phyloP scores from a whole-genome alignment of 192 early-diverging fungal species.

The Coemansia sp. region DNA sequence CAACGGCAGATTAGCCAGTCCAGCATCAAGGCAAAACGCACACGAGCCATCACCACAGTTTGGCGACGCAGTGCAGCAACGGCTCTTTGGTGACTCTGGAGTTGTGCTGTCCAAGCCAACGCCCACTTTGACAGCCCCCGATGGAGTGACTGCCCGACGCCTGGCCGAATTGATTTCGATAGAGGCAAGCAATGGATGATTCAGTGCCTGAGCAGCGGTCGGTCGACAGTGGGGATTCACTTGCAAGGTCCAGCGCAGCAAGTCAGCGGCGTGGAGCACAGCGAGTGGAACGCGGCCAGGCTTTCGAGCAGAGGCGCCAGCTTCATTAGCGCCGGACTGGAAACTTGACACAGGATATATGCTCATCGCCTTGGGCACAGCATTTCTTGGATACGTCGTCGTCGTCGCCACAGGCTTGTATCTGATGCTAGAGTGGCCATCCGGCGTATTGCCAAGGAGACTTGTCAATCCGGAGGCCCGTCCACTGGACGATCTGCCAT shows the following conservation, averaged over 20 bases:
- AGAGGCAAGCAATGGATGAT: slow-evolving; percentile 58
- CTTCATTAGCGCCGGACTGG: background rate
- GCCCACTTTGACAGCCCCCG: background rate
- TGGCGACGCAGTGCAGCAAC: slow-evolving; percentile 2
- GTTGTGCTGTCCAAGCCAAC: background rate
- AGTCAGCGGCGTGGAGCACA: slow-evolving; percentile 62
- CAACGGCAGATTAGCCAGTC: slow-evolving; percentile 1
- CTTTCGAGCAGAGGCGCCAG: slow-evolving; percentile 7
- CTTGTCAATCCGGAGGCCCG: background rate
- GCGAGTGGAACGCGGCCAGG: slow-evolving; percentile 47
- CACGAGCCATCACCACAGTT: background rate
- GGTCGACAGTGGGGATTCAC: slow-evolving; percentile 57
- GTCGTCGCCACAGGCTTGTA: slow-evolving; percentile 5
- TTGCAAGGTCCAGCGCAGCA: slow-evolving; percentile 60
- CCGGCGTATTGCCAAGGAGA: background rate
- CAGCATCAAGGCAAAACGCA: background rate
- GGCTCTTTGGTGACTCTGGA: background rate
- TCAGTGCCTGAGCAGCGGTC: slow-evolving; percentile 56
- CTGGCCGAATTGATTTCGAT: slow-evolving; percentile 11
- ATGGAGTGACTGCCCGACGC: background rate
- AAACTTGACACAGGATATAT: background rate
- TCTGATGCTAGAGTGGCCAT: slow-evolving; percentile 23
- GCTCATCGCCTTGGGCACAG: background rate
- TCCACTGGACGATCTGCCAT: background rate
- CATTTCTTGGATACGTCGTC: background rate